A percentile compares a stretch with the other conserved stretches of the same genome.
Conservation (phyloP, 1,284 basidiomycete genomes). For the Marasmius sp. region DNA sequence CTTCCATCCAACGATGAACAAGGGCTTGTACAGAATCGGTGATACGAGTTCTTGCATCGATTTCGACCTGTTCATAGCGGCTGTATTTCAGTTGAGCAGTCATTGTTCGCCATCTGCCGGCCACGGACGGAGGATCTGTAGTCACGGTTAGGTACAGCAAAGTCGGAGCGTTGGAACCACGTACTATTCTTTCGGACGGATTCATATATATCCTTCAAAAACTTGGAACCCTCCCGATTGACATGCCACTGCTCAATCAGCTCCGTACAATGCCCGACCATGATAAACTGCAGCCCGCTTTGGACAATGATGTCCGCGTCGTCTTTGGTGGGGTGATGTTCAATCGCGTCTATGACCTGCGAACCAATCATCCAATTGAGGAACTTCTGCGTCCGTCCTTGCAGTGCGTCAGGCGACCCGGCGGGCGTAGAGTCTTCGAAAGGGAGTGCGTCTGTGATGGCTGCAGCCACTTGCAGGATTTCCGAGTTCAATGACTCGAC, state of each 20-base stretch:
- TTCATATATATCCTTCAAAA: not conserved
- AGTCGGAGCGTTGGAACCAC: not conserved
- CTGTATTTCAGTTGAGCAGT: constrained; percentile 7
- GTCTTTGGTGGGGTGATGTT: not conserved
- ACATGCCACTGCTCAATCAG: not conserved
- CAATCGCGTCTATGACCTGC: not conserved
- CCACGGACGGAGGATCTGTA: not conserved
- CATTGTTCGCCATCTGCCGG: constrained; percentile 7
- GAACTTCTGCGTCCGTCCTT: not conserved
- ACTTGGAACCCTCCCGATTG: not conserved
- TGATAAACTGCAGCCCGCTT: not conserved
- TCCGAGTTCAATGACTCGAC: constrained; percentile 33
- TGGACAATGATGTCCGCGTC: not conserved
- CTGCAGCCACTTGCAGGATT: constrained; percentile 33
- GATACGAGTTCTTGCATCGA: not conserved
- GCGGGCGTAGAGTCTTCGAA: not conserved
- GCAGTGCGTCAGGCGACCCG: not conserved
- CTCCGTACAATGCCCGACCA: not conserved
- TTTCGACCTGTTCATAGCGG: not conserved
- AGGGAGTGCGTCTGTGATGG: constrained; percentile 31
- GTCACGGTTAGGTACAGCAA: not conserved
- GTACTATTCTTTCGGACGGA: not conserved
- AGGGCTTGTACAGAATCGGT: not conserved
- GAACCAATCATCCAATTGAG: not conserved
- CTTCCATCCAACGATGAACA: not conserved